A percentile compares a stretch with the other conserved stretches of the same genome.
Conservation (phyloP, 2,329 filamentous ascomycete species). For the Microcyclosporella mali region DNA sequence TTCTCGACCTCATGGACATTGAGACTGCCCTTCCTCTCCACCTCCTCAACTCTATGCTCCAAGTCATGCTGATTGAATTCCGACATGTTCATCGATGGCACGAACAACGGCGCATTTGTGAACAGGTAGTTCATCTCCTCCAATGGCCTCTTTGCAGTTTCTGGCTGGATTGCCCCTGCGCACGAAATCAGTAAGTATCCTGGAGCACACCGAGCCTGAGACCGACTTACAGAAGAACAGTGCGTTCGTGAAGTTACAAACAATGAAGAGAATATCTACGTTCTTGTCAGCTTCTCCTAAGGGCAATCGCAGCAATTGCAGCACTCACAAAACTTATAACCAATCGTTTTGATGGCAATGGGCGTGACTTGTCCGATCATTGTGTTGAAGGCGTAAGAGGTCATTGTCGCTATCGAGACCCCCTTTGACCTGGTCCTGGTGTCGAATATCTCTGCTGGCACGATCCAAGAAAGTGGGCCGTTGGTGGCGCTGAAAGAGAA, state of each 20-base stretch:
- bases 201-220: no score
- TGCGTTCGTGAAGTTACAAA: constrained; percentile 64
- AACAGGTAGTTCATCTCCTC: constrained; percentile 65
- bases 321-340: constrained; percentile 45
- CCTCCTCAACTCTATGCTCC: constrained; percentile 53
- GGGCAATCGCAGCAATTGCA: no score
- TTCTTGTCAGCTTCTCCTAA: no score
- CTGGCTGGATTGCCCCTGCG: constrained; percentile 54
- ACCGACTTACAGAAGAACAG: constrained; percentile 53
- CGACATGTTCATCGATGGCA: constrained; percentile 51
- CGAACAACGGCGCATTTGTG: constrained; percentile 55
- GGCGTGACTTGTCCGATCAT: constrained; percentile 66
- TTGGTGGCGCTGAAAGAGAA: constrained; percentile 67
- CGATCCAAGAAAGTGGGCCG: constrained; percentile 55
- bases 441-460: constrained; percentile 54
- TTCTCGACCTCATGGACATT: constrained; percentile 19
- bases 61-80: constrained; percentile 52
- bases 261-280: constrained; percentile 52
- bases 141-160: constrained; percentile 58
- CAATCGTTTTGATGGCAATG: constrained; percentile 51
- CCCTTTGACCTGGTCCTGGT: constrained; percentile 65
- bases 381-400: constrained; percentile 65
- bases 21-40: constrained; percentile 46
- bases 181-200: constrained; percentile 1
- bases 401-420: constrained; percentile 68